These are phyloP conservation scores for Kodamaea anthophila DNA, from an alignment of 1,139 yeast species.

Conservation along the genomic window DNA sequence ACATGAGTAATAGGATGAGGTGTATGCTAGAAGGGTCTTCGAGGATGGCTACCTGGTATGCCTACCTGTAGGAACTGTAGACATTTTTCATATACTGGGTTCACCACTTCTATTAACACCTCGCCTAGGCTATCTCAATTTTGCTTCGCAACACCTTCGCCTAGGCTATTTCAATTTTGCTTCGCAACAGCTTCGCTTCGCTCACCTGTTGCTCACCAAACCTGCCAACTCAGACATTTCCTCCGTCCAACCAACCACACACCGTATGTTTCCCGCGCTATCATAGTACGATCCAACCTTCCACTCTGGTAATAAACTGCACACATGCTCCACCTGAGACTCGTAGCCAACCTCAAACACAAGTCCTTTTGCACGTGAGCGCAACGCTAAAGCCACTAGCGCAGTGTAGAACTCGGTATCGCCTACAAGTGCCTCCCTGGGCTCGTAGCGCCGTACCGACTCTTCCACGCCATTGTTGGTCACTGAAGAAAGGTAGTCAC, in stretches of 20 bases:
- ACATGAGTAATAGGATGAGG: too few species aligned
- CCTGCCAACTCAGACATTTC: too few species aligned
- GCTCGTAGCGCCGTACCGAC: conserved; percentile 72
- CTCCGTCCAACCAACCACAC: conserved; percentile 34
- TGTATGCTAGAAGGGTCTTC: too few species aligned
- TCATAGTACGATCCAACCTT: conserved; percentile 22
- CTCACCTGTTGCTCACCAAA: too few species aligned
- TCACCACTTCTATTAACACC: too few species aligned
- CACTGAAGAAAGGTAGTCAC: conserved; percentile 30
- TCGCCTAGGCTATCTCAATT: too few species aligned
- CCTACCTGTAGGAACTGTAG: too few species aligned
- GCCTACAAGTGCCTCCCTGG: conserved; percentile 70
- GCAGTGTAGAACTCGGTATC: conserved; percentile 63
- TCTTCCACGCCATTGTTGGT: conserved; percentile 36
- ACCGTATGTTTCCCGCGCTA: conserved; percentile 26
- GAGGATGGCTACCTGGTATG: too few species aligned
- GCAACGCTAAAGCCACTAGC: conserved; percentile 40
- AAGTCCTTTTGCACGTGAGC: conserved; percentile 33
- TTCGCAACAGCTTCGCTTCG: too few species aligned
- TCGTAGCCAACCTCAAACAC: conserved; percentile 38
- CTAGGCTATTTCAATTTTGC: too few species aligned
- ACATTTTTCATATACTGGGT: too few species aligned
- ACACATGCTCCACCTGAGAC: conserved; percentile 27
- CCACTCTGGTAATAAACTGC: conserved; percentile 20
- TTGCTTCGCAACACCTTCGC: too few species aligned